phyloP scores from a whole-genome alignment of 305 asterid genomes.

The Fraxinus baroniana region DNA sequence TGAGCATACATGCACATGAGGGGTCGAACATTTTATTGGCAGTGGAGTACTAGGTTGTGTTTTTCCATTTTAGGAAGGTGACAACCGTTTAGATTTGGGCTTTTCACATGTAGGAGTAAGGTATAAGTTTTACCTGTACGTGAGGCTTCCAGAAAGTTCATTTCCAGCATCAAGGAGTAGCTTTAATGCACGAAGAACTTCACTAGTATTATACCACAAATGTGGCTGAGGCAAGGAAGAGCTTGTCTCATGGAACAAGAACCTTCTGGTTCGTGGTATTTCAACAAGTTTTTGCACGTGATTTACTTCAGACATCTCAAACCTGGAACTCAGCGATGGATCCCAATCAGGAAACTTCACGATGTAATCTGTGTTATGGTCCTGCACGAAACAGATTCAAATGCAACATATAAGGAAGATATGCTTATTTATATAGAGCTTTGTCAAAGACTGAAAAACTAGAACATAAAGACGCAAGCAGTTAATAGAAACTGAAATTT shows the following conservation, averaged over 20 bases:
- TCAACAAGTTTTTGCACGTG: conserved; percentile 39
- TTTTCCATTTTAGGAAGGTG: not conserved
- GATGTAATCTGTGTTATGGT: conserved; percentile 87
- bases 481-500: not conserved
- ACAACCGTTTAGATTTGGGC: not conserved
- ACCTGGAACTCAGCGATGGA: conserved; percentile 45
- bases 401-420: not conserved
- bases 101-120: not conserved
- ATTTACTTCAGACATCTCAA: conserved; percentile 29
- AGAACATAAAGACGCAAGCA: not conserved
- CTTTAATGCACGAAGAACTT: conserved; percentile 61
- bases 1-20: not conserved
- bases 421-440: not conserved
- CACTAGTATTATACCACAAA: conserved; percentile 74
- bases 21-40: not conserved
- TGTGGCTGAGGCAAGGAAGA: conserved; percentile 72
- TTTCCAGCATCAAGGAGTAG: conserved; percentile 83
- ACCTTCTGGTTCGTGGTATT: conserved; percentile 45
- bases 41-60: not conserved
- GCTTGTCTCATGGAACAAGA: conserved; percentile 55
- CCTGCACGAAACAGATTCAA: conserved; percentile 45
- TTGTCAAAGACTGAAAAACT: not conserved
- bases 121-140: conserved; percentile 59
- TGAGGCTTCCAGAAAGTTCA: conserved; percentile 72
- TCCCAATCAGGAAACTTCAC: conserved; percentile 92